Conservation (phyloP, 495 filamentous ascomycete species). For the Aspergillus sparsus region DNA sequence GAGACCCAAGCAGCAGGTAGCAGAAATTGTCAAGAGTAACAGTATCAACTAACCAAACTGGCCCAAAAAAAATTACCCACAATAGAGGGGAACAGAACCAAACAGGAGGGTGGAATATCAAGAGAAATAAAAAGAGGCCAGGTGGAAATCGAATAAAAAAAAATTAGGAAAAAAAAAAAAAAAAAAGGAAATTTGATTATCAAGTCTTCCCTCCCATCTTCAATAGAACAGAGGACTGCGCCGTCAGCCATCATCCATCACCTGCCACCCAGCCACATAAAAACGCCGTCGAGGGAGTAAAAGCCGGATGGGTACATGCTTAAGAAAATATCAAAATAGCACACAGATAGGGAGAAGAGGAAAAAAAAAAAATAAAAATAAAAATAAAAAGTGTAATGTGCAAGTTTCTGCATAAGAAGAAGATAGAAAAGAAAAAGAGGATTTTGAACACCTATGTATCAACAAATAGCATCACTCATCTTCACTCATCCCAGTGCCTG, state of each 20-base stretch:
- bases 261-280: constrained; percentile 27
- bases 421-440: constrained; percentile 10
- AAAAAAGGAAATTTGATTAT: constrained; percentile 13
- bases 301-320: constrained; percentile 24
- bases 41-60: background rate
- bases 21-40: constrained; percentile 1
- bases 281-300: constrained; percentile 23
- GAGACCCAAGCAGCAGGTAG: background rate
- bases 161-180: constrained; percentile 13
- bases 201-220: constrained; percentile 23
- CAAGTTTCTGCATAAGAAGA: constrained; percentile 21
- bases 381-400: constrained; percentile 20
- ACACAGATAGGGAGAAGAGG: constrained; percentile 4
- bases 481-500: constrained; percentile 29
- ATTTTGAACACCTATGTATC: constrained; percentile 22
- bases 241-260: constrained; percentile 30
- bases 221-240: constrained; percentile 26
- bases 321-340: constrained; percentile 16
- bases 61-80: background rate
- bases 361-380: constrained; percentile 15
- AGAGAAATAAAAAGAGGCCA: constrained; percentile 6
- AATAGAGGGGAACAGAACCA: no score
- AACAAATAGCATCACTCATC: constrained; percentile 35
- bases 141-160: constrained; percentile 3
- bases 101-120: no score